These are phyloP conservation scores for Phylloporus arenicola DNA, from an alignment of 768 basidiomycete genomes.

Conservation along the genomic window DNA sequence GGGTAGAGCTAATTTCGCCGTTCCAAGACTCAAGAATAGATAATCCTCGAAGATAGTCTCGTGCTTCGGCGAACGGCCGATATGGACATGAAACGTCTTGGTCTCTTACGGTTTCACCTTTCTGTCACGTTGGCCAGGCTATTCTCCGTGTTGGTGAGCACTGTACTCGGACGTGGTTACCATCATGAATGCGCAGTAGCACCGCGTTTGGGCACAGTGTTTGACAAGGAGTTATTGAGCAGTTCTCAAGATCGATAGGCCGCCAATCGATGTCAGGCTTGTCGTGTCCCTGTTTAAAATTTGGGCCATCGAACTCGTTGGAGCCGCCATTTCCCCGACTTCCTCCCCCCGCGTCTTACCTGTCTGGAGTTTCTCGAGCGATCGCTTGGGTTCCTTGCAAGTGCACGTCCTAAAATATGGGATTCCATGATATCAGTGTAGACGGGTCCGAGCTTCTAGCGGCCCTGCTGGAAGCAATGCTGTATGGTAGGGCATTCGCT, in stretches of 20 bases:
- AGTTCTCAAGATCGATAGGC: not conserved
- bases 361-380: not conserved
- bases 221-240: not conserved
- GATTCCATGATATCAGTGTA: not conserved
- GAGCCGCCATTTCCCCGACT: not conserved
- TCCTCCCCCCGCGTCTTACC: too few species aligned
- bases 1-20: not conserved
- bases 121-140: not conserved
- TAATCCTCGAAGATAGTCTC: not conserved
- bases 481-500: conserved; percentile 1
- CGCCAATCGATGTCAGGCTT: not conserved
- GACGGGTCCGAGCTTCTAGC: conserved; percentile 4
- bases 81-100: not conserved
- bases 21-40: not conserved
- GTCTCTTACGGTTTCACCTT: not conserved
- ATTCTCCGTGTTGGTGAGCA: not conserved
- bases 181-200: not conserved
- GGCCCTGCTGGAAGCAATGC: not conserved
- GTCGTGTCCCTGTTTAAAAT: not conserved
- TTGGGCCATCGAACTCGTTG: not conserved
- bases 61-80: not conserved
- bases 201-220: not conserved
- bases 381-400: not conserved
- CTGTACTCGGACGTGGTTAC: not conserved
- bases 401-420: not conserved